Percentiles rank a stretch among this genome's conserved stretches.
phyloP scores from a whole-genome alignment of 352 stramenopile species.

The Pythium monospermum region DNA sequence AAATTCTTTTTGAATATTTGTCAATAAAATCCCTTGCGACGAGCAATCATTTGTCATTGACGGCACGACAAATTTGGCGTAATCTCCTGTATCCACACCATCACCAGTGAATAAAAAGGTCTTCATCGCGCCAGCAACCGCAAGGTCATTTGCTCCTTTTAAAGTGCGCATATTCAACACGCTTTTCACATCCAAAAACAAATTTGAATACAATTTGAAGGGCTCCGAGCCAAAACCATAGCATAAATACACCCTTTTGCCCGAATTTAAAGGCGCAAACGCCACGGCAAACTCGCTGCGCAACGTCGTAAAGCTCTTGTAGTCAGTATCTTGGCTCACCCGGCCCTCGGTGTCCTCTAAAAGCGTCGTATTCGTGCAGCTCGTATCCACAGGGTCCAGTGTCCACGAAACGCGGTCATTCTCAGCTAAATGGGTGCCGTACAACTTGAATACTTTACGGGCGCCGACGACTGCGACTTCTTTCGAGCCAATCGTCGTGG shows the following conservation, averaged over 20 bases:
- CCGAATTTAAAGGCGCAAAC: constrained; percentile 41
- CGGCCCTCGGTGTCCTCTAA: constrained; percentile 26
- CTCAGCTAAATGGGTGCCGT: constrained; percentile 38
- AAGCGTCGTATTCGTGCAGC: constrained; percentile 36
- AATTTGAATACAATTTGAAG: constrained; percentile 34
- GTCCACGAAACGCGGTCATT: constrained; percentile 56
- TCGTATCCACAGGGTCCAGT: constrained; percentile 9
- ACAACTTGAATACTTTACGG: constrained; percentile 42
- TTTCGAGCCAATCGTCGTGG: constrained; percentile 27
- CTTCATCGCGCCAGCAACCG: constrained; percentile 41
- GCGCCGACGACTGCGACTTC: constrained; percentile 45
- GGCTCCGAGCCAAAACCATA: constrained; percentile 62
- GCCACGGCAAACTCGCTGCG: constrained; percentile 31
- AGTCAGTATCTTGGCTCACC: constrained; percentile 34
- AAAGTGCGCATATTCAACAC: constrained; percentile 46
- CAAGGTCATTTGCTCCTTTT: constrained; percentile 32
- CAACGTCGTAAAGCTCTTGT: constrained; percentile 34
- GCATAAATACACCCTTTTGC: constrained; percentile 50
- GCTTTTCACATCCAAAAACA: constrained; percentile 62
- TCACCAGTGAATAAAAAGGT: constrained; percentile 65
- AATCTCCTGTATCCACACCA: constrained; percentile 47
- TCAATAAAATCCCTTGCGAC: constrained; percentile 30
- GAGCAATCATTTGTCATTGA: constrained; percentile 27
- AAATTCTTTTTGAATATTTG: constrained; percentile 62
- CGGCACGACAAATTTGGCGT: constrained; percentile 60